Conservation (phyloP, 192 early-diverging fungal species). For the Anaeromyces robustus region DNA sequence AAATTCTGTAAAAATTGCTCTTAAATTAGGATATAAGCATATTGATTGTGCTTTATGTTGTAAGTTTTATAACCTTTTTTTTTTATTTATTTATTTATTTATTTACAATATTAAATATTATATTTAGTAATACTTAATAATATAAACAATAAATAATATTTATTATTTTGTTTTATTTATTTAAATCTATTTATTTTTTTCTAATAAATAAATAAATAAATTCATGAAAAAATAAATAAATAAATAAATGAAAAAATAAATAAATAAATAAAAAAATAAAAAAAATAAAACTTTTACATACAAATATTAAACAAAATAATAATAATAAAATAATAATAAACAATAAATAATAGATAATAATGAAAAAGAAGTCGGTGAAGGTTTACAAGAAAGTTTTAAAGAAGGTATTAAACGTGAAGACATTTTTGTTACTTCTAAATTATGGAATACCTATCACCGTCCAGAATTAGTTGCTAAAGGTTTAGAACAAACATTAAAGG, state of each 20-base stretch:
- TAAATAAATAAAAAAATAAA: no score
- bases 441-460: conserved; percentile 28
- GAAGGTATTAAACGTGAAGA: conserved; percentile 43
- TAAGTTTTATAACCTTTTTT: neutral
- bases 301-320: no score
- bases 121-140: no score
- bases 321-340: neutral
- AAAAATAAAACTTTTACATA: no score
- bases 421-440: conserved; percentile 66
- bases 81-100: no score
- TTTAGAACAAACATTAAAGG: conserved; percentile 34
- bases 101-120: no score
- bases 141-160: no score
- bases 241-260: no score
- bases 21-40: neutral
- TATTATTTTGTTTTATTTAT: no score
- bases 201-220: no score
- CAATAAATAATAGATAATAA: conserved; percentile 30
- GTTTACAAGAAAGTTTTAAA: conserved; percentile 34
- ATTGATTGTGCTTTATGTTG: neutral
- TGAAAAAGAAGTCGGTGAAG: conserved; percentile 58
- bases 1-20: neutral
- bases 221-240: no score
- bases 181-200: no score
- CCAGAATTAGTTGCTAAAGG: conserved; percentile 10